Evolutionary conservation across 768 basidiomycete species (phyloP).

Genomic region (Pholiota microspora): DNA sequence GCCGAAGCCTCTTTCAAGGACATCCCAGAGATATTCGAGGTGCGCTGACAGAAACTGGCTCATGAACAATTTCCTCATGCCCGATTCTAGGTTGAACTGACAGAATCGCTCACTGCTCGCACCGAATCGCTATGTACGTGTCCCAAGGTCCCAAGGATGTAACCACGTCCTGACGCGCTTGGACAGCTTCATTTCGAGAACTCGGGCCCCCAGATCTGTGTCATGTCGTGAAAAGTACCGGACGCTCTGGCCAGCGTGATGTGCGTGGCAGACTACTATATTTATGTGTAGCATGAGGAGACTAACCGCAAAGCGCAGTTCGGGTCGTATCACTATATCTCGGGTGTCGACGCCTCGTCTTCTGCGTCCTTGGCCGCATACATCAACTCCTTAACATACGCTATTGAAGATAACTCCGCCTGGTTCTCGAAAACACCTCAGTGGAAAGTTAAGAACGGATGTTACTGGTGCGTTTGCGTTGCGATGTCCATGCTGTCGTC

Average conservation of each 20-base stretch:
- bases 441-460: slow-evolving; percentile 93
- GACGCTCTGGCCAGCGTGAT: slow-evolving; percentile 81
- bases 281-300: background rate
- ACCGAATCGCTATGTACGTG: slow-evolving; percentile 88
- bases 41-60: slow-evolving; percentile 24
- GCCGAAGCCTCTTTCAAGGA: slow-evolving; percentile 81
- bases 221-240: slow-evolving; percentile 91
- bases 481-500: background rate
- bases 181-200: slow-evolving; percentile 88
- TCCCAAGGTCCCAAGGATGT: slow-evolving; percentile 8
- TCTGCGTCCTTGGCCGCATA: slow-evolving; percentile 98
- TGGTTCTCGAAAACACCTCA: slow-evolving; percentile 87
- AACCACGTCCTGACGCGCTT: slow-evolving; percentile 19
- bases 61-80: slow-evolving; percentile 8
- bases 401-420: slow-evolving; percentile 84
- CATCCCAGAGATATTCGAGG: slow-evolving; percentile 96
- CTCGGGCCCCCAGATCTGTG: slow-evolving; percentile 97
- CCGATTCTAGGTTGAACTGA: slow-evolving; percentile 70
- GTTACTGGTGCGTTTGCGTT: slow-evolving; percentile 69
- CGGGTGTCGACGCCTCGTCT: slow-evolving; percentile 98
- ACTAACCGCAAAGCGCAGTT: slow-evolving; percentile 45
- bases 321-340: slow-evolving; percentile 96
- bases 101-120: slow-evolving; percentile 83
- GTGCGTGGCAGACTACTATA: slow-evolving; percentile 45
- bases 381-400: slow-evolving; percentile 96